These are phyloP conservation scores for Moniliophthora roreri DNA, from an alignment of 1,284 basidiomycete species.

Conservation along the genomic window DNA sequence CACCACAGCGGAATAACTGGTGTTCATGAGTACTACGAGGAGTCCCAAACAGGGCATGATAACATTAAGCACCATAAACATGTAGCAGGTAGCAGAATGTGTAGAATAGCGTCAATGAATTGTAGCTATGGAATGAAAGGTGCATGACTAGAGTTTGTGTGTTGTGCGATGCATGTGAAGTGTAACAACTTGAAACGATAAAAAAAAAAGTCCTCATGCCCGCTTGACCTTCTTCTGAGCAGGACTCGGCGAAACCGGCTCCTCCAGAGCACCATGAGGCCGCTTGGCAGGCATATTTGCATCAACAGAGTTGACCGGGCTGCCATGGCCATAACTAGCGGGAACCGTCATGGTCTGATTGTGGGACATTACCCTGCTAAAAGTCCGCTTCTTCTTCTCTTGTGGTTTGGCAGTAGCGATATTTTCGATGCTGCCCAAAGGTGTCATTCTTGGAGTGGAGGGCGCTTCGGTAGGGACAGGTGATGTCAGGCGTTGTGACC, in stretches of 20 bases:
- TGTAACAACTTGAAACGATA: too few species aligned
- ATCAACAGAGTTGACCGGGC: not conserved
- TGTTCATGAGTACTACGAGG: too few species aligned
- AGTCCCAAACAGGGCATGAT: too few species aligned
- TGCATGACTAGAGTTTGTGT: too few species aligned
- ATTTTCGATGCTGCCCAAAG: not conserved
- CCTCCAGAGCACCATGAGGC: not conserved
- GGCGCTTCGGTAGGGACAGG: conserved; percentile 5
- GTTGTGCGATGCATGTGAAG: too few species aligned
- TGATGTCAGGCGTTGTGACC: not conserved
- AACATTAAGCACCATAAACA: too few species aligned
- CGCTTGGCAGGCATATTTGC: not conserved
- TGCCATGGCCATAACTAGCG: not conserved
- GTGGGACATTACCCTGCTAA: not conserved
- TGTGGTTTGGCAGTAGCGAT: not conserved
- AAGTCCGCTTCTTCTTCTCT: not conserved
- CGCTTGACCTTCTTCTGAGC: not conserved
- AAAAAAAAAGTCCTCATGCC: not conserved
- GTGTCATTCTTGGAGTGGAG: not conserved
- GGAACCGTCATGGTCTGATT: not conserved
- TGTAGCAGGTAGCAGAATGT: too few species aligned
- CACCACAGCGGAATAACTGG: too few species aligned
- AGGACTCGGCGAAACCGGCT: not conserved
- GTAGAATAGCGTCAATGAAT: too few species aligned
- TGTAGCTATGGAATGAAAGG: too few species aligned